Evolutionary conservation across 2,329 filamentous ascomycete species (phyloP).

Genomic region (Neofusicoccum cordaticola): DNA sequence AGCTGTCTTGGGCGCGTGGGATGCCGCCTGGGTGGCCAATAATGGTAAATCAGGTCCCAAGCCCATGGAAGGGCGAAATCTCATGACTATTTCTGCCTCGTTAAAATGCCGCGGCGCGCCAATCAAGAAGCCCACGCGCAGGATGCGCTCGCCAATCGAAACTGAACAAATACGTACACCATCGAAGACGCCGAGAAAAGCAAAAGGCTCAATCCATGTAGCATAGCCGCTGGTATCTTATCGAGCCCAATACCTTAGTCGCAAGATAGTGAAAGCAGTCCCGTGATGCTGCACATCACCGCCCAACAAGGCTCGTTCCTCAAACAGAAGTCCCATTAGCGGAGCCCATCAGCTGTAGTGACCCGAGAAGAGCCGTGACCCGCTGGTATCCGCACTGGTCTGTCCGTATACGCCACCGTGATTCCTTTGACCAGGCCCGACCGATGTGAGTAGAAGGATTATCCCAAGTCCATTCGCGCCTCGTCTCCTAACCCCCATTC

Average conservation of each 20-base stretch:
- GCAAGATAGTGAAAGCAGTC: background rate
- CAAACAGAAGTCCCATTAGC: background rate
- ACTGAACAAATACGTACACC: background rate
- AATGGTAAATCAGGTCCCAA: background rate
- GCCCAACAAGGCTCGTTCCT: background rate
- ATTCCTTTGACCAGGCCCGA: background rate
- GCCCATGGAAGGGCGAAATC: background rate
- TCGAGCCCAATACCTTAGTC: background rate
- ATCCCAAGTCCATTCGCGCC: conserved; percentile 78
- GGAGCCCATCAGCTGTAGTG: background rate
- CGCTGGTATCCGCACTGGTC: background rate
- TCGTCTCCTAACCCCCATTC: conserved; percentile 83
- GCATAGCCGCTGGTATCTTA: background rate
- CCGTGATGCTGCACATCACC: background rate
- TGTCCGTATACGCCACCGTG: background rate
- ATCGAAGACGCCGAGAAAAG: background rate
- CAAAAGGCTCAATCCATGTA: background rate
- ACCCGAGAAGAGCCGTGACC: too few species aligned
- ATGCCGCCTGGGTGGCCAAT: background rate
- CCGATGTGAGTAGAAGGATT: conserved; percentile 21
- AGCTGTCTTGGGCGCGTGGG: background rate
- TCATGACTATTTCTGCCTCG: background rate
- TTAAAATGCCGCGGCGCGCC: background rate
- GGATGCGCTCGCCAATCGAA: background rate
- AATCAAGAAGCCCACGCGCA: background rate